phyloP scores from a whole-genome alignment of 768 basidiomycete genomes.

The Russula ochroleuca region DNA sequence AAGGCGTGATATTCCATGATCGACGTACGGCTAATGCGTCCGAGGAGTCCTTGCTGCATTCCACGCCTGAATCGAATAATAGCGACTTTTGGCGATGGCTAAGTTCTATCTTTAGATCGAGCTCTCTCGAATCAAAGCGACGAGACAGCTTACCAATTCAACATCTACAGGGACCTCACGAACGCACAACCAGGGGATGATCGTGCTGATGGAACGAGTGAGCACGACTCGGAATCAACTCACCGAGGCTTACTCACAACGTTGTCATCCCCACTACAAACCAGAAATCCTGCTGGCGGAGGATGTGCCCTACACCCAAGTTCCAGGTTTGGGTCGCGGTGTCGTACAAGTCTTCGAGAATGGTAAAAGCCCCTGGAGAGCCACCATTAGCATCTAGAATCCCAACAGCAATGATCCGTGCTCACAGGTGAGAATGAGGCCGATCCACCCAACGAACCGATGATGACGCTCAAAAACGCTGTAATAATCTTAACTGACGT shows the following conservation, averaged over 20 bases:
- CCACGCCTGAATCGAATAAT: slow-evolving; percentile 42
- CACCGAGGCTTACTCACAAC: slow-evolving; percentile 33
- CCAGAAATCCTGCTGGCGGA: slow-evolving; percentile 44
- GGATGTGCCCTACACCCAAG: slow-evolving; percentile 33
- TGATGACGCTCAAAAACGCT: slow-evolving; percentile 44
- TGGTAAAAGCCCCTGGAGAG: slow-evolving; percentile 41
- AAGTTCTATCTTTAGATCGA: slow-evolving; percentile 6
- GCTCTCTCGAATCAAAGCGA: not conserved
- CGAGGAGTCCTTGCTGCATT: slow-evolving; percentile 45
- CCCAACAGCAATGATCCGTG: not conserved
- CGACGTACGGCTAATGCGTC: slow-evolving; percentile 39
- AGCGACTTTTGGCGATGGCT: slow-evolving; percentile 44
- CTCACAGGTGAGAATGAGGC: slow-evolving; percentile 30
- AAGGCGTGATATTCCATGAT: slow-evolving; percentile 47
- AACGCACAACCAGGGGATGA: slow-evolving; percentile 41
- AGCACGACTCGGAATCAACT: not conserved
- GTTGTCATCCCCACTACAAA: slow-evolving; percentile 41
- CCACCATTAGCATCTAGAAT: slow-evolving; percentile 10
- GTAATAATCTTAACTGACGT: slow-evolving; percentile 23
- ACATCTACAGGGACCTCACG: slow-evolving; percentile 41
- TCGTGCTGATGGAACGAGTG: slow-evolving; percentile 31
- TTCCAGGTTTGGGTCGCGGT: slow-evolving; percentile 37
- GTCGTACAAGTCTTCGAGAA: slow-evolving; percentile 41
- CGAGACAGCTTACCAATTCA: slow-evolving; percentile 37
- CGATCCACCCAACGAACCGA: slow-evolving; percentile 43